phyloP scores from a whole-genome alignment of 305 asterid species.

The Fraxinus xanthoxyloides region DNA sequence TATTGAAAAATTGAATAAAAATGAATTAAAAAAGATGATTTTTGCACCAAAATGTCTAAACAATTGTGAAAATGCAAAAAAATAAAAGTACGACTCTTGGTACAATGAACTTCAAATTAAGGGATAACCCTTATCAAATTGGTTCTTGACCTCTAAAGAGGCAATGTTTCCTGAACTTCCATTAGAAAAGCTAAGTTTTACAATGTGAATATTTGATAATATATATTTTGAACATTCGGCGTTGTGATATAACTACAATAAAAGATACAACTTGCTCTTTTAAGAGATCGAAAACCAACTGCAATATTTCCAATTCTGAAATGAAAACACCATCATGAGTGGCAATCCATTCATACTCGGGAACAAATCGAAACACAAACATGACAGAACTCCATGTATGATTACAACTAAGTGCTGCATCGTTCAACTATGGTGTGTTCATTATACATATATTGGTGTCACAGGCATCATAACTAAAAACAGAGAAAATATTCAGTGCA shows the following conservation, averaged over 20 bases:
- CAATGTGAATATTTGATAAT: neutral
- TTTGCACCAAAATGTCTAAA: too few species aligned
- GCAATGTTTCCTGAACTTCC: too few species aligned
- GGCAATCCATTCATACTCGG: neutral
- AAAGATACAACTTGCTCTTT: neutral
- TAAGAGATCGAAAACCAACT: neutral
- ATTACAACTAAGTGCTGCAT: neutral
- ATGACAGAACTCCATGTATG: neutral
- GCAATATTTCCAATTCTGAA: neutral
- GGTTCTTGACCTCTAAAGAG: too few species aligned
- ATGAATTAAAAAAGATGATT: too few species aligned
- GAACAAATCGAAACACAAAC: neutral
- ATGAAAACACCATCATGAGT: neutral
- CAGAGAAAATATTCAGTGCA: neutral
- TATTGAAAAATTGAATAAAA: too few species aligned
- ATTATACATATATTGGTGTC: neutral
- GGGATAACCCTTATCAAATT: too few species aligned
- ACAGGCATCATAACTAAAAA: neutral
- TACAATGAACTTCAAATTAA: too few species aligned
- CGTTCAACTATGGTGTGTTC: neutral
- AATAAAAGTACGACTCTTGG: too few species aligned
- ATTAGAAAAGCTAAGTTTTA: neutral
- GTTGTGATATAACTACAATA: neutral
- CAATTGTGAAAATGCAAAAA: too few species aligned
- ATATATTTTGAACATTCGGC: neutral